Evolutionary conservation across 257 asterid genomes (phyloP).

Genomic region (Solanum virginianum): DNA sequence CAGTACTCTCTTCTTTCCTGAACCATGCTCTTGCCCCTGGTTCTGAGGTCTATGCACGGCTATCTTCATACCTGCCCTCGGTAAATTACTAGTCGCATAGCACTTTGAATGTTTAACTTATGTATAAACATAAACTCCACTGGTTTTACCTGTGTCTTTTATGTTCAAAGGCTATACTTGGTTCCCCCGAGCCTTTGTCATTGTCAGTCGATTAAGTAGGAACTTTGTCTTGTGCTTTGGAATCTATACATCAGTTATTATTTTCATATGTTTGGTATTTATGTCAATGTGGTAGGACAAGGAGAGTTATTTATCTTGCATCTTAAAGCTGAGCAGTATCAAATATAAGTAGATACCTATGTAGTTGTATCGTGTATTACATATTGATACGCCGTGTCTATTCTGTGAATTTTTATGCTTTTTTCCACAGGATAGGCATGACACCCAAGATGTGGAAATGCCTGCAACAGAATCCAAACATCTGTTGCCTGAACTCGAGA

Average conservation of each 20-base stretch:
- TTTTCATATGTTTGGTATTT: not conserved
- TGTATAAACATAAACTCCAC: too few relatives aligned
- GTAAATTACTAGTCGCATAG: slow-evolving; percentile 8
- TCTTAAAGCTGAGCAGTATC: not conserved
- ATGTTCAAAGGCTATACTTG: too few relatives aligned
- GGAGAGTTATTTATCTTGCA: not conserved
- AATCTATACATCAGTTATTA: not conserved
- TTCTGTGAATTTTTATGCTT: not conserved
- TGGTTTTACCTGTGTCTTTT: too few relatives aligned
- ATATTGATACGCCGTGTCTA: not conserved
- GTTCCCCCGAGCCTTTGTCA: too few relatives aligned
- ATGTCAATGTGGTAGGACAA: not conserved
- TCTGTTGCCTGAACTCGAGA: slow-evolving; percentile 58
- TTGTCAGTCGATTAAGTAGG: too few relatives aligned
- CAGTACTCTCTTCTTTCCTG: slow-evolving; percentile 47
- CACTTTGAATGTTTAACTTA: too few relatives aligned
- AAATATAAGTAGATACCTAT: not conserved
- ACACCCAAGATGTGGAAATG: slow-evolving; percentile 44
- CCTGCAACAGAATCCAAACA: slow-evolving; percentile 42
- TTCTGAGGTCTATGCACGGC: slow-evolving; percentile 50
- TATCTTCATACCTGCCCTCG: slow-evolving; percentile 45
- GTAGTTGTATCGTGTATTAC: not conserved
- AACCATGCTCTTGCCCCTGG: slow-evolving; percentile 42
- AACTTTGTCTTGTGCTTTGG: not conserved
- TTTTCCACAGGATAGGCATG: slow-evolving; percentile 41